A percentile compares a stretch with the other conserved stretches of the same genome.
These are phyloP conservation scores for Podospora appendiculata DNA, from an alignment of 495 filamentous ascomycete species.

Conservation along the genomic window DNA sequence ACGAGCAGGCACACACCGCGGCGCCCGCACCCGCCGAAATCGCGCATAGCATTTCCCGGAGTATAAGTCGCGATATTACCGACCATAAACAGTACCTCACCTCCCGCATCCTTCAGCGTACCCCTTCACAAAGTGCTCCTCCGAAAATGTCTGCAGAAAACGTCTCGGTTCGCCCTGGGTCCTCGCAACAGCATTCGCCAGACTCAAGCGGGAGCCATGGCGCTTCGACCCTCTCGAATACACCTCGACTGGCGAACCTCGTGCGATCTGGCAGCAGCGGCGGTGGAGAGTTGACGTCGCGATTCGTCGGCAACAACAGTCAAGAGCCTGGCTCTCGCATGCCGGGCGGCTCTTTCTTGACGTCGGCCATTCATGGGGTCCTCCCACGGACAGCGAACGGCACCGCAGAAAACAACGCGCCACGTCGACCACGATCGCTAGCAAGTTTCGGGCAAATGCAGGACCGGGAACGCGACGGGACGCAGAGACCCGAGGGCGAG, in stretches of 20 bases:
- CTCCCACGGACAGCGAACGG: slow-evolving; percentile 6
- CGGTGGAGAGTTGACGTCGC: slow-evolving; percentile 40
- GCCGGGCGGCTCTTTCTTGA: slow-evolving; percentile 20
- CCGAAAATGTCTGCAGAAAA: slow-evolving; percentile 53
- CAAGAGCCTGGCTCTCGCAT: slow-evolving; percentile 27
- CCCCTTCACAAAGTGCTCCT: slow-evolving; percentile 45
- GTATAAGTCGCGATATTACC: slow-evolving; percentile 19
- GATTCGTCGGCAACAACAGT: slow-evolving; percentile 38
- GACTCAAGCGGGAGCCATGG: slow-evolving; percentile 9
- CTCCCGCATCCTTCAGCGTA: slow-evolving; percentile 49
- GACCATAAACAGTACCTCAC: slow-evolving; percentile 44
- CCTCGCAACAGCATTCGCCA: slow-evolving; percentile 32
- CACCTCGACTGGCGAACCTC: slow-evolving; percentile 19
- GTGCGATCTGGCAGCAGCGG: slow-evolving; percentile 34
- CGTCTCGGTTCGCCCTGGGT: slow-evolving; percentile 35
- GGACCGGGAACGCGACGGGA: too few relatives aligned
- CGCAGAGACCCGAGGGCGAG: slow-evolving; percentile 1
- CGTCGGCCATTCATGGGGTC: slow-evolving; percentile 7
- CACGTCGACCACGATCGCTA: slow-evolving; percentile 18
- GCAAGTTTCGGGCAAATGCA: background rate
- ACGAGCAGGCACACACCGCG: slow-evolving; percentile 3
- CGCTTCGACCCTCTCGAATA: slow-evolving; percentile 16
- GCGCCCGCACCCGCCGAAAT: too few relatives aligned
- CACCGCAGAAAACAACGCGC: slow-evolving; percentile 5
- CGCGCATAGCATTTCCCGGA: slow-evolving; percentile 3